Conservation (phyloP, 441 rosid genomes). For the Jatropha multifida region DNA sequence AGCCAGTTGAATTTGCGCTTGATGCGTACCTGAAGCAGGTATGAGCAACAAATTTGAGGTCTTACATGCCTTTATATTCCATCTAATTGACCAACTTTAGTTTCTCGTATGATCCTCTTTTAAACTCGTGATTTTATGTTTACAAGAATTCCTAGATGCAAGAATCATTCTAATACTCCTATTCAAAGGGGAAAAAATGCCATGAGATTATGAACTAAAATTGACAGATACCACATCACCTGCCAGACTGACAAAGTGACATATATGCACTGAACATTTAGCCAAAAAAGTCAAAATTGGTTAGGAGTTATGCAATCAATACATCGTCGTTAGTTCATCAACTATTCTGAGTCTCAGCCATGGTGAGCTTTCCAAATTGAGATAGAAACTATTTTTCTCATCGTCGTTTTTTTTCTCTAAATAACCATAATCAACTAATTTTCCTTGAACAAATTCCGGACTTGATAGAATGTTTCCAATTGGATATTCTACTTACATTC, state of each 20-base stretch:
- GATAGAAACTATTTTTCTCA: background rate
- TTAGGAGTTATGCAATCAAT: background rate
- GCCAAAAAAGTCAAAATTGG: background rate
- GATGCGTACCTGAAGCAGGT: constrained; percentile 57
- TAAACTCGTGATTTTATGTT: background rate
- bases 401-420: background rate
- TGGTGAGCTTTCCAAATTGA: background rate
- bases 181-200: background rate
- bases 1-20: constrained; percentile 45
- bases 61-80: background rate
- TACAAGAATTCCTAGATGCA: background rate
- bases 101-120: background rate
- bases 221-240: background rate
- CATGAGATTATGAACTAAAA: background rate
- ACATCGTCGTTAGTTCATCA: background rate
- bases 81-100: background rate
- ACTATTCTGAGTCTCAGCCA: background rate
- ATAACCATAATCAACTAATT: background rate
- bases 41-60: background rate
- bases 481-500: constrained; percentile 51
- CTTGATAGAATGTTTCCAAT: background rate
- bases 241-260: background rate
- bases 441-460: background rate
- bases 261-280: background rate
- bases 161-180: background rate